Conservation (phyloP, 2,329 filamentous ascomycete species). For the Penicillium oxalicum region DNA sequence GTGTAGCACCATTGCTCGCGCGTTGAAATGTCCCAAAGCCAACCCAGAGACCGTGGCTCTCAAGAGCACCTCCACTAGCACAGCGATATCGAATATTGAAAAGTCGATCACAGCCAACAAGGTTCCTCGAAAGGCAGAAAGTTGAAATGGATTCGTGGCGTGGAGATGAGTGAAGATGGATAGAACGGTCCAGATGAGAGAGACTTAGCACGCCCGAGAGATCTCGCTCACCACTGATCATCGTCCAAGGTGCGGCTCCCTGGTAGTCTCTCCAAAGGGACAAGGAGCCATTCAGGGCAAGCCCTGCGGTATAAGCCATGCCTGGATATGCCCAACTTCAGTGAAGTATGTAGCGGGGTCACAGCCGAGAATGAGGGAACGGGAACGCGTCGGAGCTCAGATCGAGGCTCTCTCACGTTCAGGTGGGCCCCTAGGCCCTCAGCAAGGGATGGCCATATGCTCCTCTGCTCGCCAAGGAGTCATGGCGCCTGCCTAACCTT, state of each 20-base stretch:
- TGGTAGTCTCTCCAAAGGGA: constrained; percentile 27
- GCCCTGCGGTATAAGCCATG: constrained; percentile 34
- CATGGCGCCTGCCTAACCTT: constrained; percentile 16
- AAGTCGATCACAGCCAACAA: constrained; percentile 1
- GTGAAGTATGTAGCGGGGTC: constrained; percentile 30
- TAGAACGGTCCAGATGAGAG: constrained; percentile 12
- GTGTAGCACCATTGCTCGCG: constrained; percentile 24
- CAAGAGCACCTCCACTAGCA: constrained; percentile 13
- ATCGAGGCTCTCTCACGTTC: constrained; percentile 25
- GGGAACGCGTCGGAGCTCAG: constrained; percentile 13
- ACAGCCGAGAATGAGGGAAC: constrained; percentile 22
- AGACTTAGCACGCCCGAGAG: constrained; percentile 6
- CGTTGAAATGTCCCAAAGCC: constrained; percentile 11
- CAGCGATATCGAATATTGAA: constrained; percentile 1
- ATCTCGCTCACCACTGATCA: constrained; percentile 8
- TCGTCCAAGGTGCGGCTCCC: constrained; percentile 19
- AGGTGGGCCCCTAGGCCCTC: constrained; percentile 14
- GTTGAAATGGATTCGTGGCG: constrained; percentile 3
- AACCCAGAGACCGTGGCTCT: constrained; percentile 10
- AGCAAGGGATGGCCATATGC: constrained; percentile 29
- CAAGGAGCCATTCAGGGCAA: constrained; percentile 29
- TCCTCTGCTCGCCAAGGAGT: constrained; percentile 19
- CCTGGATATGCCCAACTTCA: constrained; percentile 37
- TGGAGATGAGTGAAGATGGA: constrained; percentile 11
- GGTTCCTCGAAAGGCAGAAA: neutral